Percentiles rank a stretch among this genome's conserved stretches.
phyloP scores from a whole-genome alignment of 2,329 filamentous ascomycete genomes.

The Akanthomyces uredinophilus region DNA sequence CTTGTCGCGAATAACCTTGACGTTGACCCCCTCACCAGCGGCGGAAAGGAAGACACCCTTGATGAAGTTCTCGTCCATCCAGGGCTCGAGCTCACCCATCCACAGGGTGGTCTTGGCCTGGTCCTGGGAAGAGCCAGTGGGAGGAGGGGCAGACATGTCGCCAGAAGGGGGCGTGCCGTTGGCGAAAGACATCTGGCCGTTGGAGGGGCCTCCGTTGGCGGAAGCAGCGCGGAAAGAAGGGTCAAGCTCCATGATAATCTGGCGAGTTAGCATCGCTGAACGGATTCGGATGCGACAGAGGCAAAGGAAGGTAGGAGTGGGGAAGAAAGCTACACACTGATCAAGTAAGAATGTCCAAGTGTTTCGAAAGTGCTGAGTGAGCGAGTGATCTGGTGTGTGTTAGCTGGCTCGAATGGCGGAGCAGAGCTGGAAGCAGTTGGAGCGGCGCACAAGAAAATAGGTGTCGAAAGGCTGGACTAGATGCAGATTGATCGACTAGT shows the following conservation, averaged over 20 bases:
- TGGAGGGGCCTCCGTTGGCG: constrained; percentile 28
- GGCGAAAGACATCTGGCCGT: constrained; percentile 31
- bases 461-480: constrained; percentile 8
- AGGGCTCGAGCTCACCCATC: constrained; percentile 98
- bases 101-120: constrained; percentile 55
- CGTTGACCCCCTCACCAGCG: constrained; percentile 90
- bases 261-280: background rate
- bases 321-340: background rate
- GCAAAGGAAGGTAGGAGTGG: no score
- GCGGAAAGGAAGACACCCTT: constrained; percentile 85
- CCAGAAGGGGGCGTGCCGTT: constrained; percentile 36
- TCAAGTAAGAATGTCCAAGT: constrained; percentile 4
- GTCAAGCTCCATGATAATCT: constrained; percentile 31
- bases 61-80: constrained; percentile 99
- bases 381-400: background rate
- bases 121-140: constrained; percentile 35
- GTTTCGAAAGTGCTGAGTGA: background rate
- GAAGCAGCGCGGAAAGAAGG: constrained; percentile 26
- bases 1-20: constrained; percentile 99
- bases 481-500: constrained; percentile 8
- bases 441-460: constrained; percentile 1
- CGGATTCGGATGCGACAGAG: background rate
- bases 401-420: background rate
- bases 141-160: constrained; percentile 32
- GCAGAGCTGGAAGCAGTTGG: background rate